Percentiles rank a stretch among this genome's conserved stretches.
phyloP scores from a whole-genome alignment of 2,329 filamentous ascomycete species.

The Emericellopsis cladophorae region DNA sequence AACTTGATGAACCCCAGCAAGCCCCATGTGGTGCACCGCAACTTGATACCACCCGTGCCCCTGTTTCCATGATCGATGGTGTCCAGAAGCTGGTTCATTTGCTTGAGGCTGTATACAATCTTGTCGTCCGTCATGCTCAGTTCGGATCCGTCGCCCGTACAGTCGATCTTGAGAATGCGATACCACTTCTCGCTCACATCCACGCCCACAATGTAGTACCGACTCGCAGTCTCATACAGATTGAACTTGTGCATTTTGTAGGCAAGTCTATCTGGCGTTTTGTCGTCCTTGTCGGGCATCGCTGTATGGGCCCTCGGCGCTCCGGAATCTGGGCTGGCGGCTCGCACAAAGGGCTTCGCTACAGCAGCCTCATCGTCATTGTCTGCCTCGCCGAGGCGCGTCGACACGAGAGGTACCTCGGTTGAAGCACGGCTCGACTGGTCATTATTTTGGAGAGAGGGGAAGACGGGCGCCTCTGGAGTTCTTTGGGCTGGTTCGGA shows the following conservation, averaged over 20 bases:
- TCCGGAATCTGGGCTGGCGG: conserved; percentile 34
- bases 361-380: conserved; percentile 47
- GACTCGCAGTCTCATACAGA: conserved; percentile 87
- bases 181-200: conserved; percentile 84
- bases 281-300: conserved; percentile 12
- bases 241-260: conserved; percentile 90
- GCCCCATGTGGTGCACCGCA: conserved; percentile 87
- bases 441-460: conserved; percentile 22
- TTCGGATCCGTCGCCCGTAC: conserved; percentile 65
- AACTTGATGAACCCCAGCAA: conserved; percentile 91
- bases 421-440: conserved; percentile 12
- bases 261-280: conserved; percentile 22
- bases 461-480: conserved; percentile 14
- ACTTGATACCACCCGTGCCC: conserved; percentile 74
- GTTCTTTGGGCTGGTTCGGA: too few relatives aligned
- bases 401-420: conserved; percentile 10
- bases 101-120: conserved; percentile 81
- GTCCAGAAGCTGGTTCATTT: conserved; percentile 87
- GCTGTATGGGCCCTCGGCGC: conserved; percentile 2
- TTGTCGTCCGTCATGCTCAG: conserved; percentile 86
- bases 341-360: conserved; percentile 43
- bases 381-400: conserved; percentile 27
- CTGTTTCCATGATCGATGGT: conserved; percentile 94
- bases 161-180: conserved; percentile 87
- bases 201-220: conserved; percentile 89